phyloP scores from a whole-genome alignment of 2,329 filamentous ascomycete genomes.

The Xylariaceae sp. region DNA sequence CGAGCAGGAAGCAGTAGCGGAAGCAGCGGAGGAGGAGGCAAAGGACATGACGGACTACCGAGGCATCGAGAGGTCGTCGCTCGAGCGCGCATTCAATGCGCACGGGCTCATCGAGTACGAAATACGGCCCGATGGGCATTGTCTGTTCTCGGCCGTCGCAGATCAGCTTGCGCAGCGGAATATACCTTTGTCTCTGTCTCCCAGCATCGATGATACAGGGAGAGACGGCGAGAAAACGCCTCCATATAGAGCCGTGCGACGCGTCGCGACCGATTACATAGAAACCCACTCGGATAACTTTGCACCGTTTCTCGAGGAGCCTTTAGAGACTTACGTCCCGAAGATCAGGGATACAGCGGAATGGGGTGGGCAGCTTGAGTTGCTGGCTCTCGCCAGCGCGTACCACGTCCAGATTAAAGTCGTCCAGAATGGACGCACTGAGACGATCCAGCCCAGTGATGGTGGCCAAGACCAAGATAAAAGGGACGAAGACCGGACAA shows the following conservation, averaged over 20 bases:
- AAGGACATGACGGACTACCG: conserved; percentile 74
- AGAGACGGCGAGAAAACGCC: conserved; percentile 39
- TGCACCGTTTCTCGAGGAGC: conserved; percentile 83
- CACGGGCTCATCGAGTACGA: conserved; percentile 74
- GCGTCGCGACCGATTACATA: conserved; percentile 80
- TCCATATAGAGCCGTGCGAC: conserved; percentile 71
- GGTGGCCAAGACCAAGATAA: conserved; percentile 48
- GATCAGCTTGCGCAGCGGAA: conserved; percentile 71
- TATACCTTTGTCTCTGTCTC: conserved; percentile 48
- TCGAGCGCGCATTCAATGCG: conserved; percentile 70
- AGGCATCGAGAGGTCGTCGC: conserved; percentile 70
- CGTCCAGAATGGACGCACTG: conserved; percentile 81
- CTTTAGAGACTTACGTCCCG: conserved; percentile 71
- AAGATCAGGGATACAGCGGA: conserved; percentile 88
- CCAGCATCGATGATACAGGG: background rate
- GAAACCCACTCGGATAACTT: conserved; percentile 77
- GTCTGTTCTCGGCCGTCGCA: conserved; percentile 89
- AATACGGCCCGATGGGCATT: conserved; percentile 91
- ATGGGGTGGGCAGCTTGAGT: conserved; percentile 94
- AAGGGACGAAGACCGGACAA: conserved; percentile 50
- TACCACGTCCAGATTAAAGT: conserved; percentile 85
- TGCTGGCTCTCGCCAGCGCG: conserved; percentile 80
- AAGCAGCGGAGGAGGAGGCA: conserved; percentile 76
- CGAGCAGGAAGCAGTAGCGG: conserved; percentile 74
- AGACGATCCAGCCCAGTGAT: conserved; percentile 68